Evolutionary conservation across 2,329 filamentous ascomycete species (phyloP), one percentile per base, ranked within the genome.

Genomic region (Pyrenochaeta sp.): DNA sequence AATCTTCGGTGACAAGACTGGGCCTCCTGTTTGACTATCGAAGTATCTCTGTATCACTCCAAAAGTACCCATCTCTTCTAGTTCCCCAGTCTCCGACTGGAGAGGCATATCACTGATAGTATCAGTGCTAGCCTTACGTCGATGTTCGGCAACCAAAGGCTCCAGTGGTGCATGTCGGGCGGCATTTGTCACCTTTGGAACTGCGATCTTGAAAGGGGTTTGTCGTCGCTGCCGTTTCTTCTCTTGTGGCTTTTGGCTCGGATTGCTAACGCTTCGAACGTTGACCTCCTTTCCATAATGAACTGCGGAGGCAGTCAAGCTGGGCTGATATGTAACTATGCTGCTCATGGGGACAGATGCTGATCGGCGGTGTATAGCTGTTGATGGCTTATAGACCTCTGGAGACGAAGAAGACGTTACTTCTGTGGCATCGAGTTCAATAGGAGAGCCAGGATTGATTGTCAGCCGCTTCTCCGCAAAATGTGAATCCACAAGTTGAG

Each of bases 31-130:
- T 43, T 72, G 71, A 47, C 64, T 69, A 30, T 73, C 65, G 45
- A 71, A 73, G 40, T 74, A 74, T 50, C 69, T 67, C 43, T 75
- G 69, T 27, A 73, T 70, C 8, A 73, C 66, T 24, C 69, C 57
- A 50, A 71, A 70, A 4, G 68, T 68, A n/a, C 67, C 68, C 37
- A 66, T 56, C 19, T 70, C 68, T 8, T 56, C 65, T 8, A 64
- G 56, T 24, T 63, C 54, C 15, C 67, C 62, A 24, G 69, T 68
- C 27, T 73, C 67, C 22, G 66, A 62, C 44, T 72, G 64, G 10
- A 68, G 64, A 19, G 68, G 57, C 25, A 64, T 45, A n/a, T 68
- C 59, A 32, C 61, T 58, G 49, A 66, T 56, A n/a, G 56, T 61
- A n/a, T 66, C 65, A 34, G 54, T 58, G 8, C 62, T 64, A 27